These are phyloP conservation scores for Miscanthus sacchariflorus DNA, from an alignment of 202 grass and related monocot species.

Conservation along the genomic window DNA sequence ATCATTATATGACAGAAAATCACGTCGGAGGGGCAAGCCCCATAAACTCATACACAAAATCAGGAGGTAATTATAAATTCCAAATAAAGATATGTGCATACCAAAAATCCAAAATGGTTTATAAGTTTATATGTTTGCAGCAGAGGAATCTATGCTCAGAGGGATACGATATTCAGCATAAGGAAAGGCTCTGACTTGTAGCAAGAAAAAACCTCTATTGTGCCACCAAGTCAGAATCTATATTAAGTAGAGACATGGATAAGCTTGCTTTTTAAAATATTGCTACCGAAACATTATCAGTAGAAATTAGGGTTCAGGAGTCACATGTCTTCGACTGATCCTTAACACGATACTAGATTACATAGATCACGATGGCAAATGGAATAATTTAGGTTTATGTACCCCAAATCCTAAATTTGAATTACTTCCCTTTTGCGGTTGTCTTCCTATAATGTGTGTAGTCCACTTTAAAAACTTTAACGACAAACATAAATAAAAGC, in stretches of 20 bases:
- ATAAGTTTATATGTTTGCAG: neutral
- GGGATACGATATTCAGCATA: conserved; percentile 8
- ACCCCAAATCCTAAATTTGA: neutral
- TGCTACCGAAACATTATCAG: neutral
- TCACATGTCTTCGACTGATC: conserved; percentile 17
- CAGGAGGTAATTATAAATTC: neutral
- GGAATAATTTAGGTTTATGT: neutral
- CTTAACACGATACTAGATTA: conserved; percentile 23
- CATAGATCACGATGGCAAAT: neutral
- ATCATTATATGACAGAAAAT: neutral
- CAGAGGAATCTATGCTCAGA: neutral
- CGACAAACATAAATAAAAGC: neutral
- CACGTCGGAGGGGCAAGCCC: neutral
- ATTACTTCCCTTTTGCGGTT: neutral
- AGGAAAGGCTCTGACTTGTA: neutral
- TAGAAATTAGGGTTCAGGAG: neutral
- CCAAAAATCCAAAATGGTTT: neutral
- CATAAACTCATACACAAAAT: neutral
- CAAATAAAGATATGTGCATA: neutral
- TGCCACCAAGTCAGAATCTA: conserved; percentile 19
- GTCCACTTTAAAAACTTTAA: neutral
- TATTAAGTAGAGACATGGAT: conserved; percentile 14
- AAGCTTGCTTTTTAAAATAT: conserved; percentile 1
- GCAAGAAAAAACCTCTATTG: conserved; percentile 3
- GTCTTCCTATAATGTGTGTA: neutral